A percentile compares a stretch with the other conserved stretches of the same genome.
phyloP scores from a whole-genome alignment of 495 filamentous ascomycete species.

The Trichoderma erinaceum region DNA sequence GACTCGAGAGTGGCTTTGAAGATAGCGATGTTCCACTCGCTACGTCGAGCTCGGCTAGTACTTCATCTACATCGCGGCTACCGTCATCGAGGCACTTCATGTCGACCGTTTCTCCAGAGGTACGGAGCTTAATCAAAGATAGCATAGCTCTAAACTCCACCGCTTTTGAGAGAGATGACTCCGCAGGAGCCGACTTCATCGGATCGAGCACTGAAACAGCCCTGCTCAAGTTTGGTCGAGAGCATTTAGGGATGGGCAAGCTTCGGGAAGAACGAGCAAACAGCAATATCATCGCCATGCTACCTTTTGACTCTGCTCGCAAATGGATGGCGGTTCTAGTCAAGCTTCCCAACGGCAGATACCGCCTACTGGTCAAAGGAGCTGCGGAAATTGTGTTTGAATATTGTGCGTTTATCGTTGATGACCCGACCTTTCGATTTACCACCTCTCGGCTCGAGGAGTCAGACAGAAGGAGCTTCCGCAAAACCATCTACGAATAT shows the following conservation, averaged over 20 bases:
- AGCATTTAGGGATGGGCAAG: conserved; percentile 56
- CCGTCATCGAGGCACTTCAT: conserved; percentile 37
- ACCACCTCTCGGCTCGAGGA: conserved; percentile 53
- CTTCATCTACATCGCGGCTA: conserved; percentile 20
- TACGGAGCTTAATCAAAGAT: conserved; percentile 52
- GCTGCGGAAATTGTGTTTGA: conserved; percentile 63
- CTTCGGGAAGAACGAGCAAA: conserved; percentile 52
- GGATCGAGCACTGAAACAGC: conserved; percentile 76
- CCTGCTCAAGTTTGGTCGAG: conserved; percentile 47
- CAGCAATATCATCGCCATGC: conserved; percentile 51
- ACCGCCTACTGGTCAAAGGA: conserved; percentile 62
- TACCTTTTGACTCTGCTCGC: conserved; percentile 63
- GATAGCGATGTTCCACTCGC: conserved; percentile 31
- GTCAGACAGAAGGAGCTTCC: conserved; percentile 26
- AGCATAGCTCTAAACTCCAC: conserved; percentile 71
- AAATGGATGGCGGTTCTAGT: conserved; percentile 68
- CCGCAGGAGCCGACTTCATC: conserved; percentile 54
- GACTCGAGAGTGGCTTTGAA: conserved; percentile 22
- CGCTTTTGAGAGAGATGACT: conserved; percentile 63
- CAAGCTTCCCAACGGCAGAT: conserved; percentile 48
- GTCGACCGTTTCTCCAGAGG: conserved; percentile 44
- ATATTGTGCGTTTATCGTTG: conserved; percentile 53
- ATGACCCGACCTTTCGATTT: conserved; percentile 48
- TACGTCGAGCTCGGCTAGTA: conserved; percentile 43
- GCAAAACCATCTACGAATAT: conserved; percentile 61